Evolutionary conservation across 495 filamentous ascomycete genomes (phyloP).

Genomic region (Jackrogersella minutella): DNA sequence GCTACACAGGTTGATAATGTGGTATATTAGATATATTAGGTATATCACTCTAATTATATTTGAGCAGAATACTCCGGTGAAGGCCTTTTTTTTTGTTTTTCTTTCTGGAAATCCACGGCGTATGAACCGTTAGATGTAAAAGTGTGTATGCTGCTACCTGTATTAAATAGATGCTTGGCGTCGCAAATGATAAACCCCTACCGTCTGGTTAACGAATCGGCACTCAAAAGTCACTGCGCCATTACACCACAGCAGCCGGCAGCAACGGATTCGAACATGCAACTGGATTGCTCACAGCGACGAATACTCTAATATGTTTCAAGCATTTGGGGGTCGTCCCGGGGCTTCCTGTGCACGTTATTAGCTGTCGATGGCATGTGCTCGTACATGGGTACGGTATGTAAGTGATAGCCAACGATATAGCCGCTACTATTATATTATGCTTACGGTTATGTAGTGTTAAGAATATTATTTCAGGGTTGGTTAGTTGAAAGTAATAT

Average conservation of each 20-base stretch:
- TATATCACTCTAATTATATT: slow-evolving; percentile 9
- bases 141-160: background rate
- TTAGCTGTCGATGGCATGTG: slow-evolving; percentile 5
- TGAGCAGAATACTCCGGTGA: background rate
- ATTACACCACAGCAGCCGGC: slow-evolving; percentile 32
- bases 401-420: background rate
- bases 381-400: slow-evolving; percentile 26
- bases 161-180: slow-evolving; percentile 18
- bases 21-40: slow-evolving; percentile 11
- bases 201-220: slow-evolving; percentile 13
- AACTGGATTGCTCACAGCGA: slow-evolving; percentile 18
- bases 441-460: slow-evolving; percentile 19
- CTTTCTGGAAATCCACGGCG: background rate
- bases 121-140: background rate
- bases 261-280: slow-evolving; percentile 25
- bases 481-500: too few species aligned
- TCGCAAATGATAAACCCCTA: slow-evolving; percentile 10
- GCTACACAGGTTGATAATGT: slow-evolving; percentile 1
- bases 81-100: background rate
- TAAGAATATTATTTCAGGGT: too few species aligned
- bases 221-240: slow-evolving; percentile 25
- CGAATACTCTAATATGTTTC: slow-evolving; percentile 15
- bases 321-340: slow-evolving; percentile 29
- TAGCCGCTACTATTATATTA: background rate
- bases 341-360: slow-evolving; percentile 16